Evolutionary conservation across 1,284 basidiomycete species (phyloP).

Genomic region (Cryptococcus hybrid): DNA sequence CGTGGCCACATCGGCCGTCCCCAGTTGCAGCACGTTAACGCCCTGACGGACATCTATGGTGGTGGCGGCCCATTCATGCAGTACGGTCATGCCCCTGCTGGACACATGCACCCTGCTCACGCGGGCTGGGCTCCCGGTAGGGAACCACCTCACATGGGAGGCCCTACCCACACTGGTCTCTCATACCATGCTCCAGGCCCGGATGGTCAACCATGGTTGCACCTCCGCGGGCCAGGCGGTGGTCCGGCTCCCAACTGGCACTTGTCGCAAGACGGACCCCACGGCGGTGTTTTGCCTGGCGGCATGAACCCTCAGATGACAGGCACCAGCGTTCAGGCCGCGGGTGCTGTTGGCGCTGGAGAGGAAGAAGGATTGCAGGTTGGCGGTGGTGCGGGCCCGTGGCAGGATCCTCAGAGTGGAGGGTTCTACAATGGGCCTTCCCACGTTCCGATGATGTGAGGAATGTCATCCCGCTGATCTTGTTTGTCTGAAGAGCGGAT

Average conservation of each 20-base stretch:
- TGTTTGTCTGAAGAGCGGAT: neutral
- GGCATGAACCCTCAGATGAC: conserved; percentile 8
- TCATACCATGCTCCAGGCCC: conserved; percentile 47
- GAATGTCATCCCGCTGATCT: neutral
- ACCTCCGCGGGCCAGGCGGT: conserved; percentile 40
- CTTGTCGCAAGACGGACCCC: conserved; percentile 7
- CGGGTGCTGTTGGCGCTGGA: neutral
- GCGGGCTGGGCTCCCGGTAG: conserved; percentile 8
- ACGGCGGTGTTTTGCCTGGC: neutral
- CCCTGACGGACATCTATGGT: conserved; percentile 50
- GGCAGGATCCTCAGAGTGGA: conserved; percentile 12
- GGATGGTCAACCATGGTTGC: conserved; percentile 47
- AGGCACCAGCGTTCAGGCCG: neutral
- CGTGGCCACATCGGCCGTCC: conserved; percentile 46
- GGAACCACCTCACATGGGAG: conserved; percentile 6
- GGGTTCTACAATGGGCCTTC: conserved; percentile 18
- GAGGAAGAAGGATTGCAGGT: neutral
- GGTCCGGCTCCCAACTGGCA: conserved; percentile 42
- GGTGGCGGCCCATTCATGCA: conserved; percentile 41
- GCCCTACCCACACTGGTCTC: conserved; percentile 40
- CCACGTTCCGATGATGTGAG: conserved; percentile 16
- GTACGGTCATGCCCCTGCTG: conserved; percentile 20
- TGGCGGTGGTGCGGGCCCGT: conserved; percentile 3
- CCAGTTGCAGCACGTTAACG: conserved; percentile 51
- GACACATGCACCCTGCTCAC: conserved; percentile 4